Percentiles rank a stretch among this genome's conserved stretches.
Evolutionary conservation across 805 yeast genomes (phyloP).

Genomic region (Sugiyamaella mastotermitis): DNA sequence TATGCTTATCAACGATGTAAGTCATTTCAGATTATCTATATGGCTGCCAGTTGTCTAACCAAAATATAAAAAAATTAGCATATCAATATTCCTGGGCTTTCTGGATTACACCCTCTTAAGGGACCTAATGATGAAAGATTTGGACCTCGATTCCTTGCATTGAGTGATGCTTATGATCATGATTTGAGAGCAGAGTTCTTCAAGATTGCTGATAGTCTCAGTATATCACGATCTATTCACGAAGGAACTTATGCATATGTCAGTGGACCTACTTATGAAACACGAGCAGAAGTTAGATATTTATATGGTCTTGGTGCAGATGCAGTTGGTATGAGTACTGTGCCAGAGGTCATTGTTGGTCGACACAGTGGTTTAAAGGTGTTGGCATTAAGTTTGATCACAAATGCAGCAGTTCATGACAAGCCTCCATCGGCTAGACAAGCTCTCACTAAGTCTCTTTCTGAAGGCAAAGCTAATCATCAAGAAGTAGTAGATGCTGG

Average conservation of each 20-base stretch:
- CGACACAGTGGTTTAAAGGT: slow-evolving; percentile 81
- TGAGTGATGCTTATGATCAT: slow-evolving; percentile 84
- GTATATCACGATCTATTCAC: slow-evolving; percentile 52
- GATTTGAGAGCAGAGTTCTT: slow-evolving; percentile 60
- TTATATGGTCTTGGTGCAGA: slow-evolving; percentile 74
- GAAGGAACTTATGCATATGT: slow-evolving; percentile 86
- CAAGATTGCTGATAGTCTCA: slow-evolving; percentile 44
- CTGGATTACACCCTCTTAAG: slow-evolving; percentile 80
- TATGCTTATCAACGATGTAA: slow-evolving; percentile 83
- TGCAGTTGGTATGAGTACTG: slow-evolving; percentile 97
- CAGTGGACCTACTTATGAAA: slow-evolving; percentile 92
- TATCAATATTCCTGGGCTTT: slow-evolving; percentile 82
- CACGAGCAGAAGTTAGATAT: slow-evolving; percentile 84
- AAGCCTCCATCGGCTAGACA: slow-evolving; percentile 31
- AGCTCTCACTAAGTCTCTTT: slow-evolving; percentile 15
- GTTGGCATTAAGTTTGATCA: slow-evolving; percentile 77
- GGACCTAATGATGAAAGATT: slow-evolving; percentile 76
- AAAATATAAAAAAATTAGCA: slow-evolving; percentile 38
- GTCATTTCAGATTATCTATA: slow-evolving; percentile 15
- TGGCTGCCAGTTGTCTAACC: not conserved
- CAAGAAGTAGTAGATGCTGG: slow-evolving; percentile 88
- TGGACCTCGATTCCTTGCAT: slow-evolving; percentile 85
- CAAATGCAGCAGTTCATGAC: slow-evolving; percentile 72
- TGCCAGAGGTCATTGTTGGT: slow-evolving; percentile 91
- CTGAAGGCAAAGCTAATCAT: slow-evolving; percentile 78